Evolutionary conservation across 2,329 filamentous ascomycete species (phyloP).

Genomic region (Fusarium annulatum): DNA sequence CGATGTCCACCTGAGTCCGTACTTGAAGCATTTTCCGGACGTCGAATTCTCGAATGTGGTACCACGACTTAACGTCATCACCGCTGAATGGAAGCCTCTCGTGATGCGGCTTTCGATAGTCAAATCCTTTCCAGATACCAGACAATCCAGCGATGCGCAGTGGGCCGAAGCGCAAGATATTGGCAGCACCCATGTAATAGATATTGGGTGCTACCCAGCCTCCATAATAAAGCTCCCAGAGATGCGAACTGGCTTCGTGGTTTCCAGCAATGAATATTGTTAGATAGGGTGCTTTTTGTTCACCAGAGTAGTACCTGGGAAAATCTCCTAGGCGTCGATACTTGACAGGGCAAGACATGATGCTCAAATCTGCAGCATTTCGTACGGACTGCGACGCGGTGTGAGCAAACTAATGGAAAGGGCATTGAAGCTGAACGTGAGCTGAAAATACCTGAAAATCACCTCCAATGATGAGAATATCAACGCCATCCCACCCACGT

Average conservation of each 20-base stretch:
- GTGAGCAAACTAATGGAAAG: conserved; percentile 3
- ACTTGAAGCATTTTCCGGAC: conserved; percentile 89
- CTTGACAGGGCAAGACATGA: conserved; percentile 90
- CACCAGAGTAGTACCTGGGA: conserved; percentile 90
- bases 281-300: conserved; percentile 80
- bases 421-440: not conserved
- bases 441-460: conserved; percentile 79
- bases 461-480: conserved; percentile 92
- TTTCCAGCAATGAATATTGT: conserved; percentile 96
- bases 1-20: conserved; percentile 88
- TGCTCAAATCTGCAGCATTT: conserved; percentile 86
- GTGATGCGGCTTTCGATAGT: conserved; percentile 85
- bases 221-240: conserved; percentile 94
- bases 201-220: conserved; percentile 98
- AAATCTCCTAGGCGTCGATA: conserved; percentile 93
- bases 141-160: conserved; percentile 90
- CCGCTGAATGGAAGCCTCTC: conserved; percentile 87
- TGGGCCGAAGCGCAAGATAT: conserved; percentile 84
- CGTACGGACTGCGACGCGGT: conserved; percentile 73
- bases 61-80: conserved; percentile 83
- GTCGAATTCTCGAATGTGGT: conserved; percentile 90
- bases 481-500: conserved; percentile 83
- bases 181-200: conserved; percentile 95
- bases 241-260: conserved; percentile 90
- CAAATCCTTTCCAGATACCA: conserved; percentile 93